Conservation (phyloP, 768 basidiomycete species). For the Boletus bicolor region DNA sequence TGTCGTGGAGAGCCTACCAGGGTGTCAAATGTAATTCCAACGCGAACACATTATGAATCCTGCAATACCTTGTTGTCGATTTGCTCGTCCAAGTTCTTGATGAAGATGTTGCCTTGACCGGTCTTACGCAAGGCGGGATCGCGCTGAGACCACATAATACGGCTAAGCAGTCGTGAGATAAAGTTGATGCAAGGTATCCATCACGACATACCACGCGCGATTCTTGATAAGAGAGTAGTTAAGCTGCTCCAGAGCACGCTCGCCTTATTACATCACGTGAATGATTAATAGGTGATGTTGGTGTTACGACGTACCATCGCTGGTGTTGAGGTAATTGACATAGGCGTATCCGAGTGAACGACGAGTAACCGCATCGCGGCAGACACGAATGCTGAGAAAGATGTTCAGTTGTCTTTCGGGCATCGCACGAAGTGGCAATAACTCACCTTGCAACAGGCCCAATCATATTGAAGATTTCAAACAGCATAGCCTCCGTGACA, state of each 20-base stretch:
- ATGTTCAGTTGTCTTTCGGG: neutral
- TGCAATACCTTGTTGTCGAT: slow-evolving; percentile 90
- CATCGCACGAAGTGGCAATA: neutral
- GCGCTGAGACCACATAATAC: slow-evolving; percentile 99
- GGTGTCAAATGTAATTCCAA: neutral
- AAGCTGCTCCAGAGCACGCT: slow-evolving; percentile 97
- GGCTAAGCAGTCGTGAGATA: slow-evolving; percentile 43
- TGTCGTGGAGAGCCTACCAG: slow-evolving; percentile 91
- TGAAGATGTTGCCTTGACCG: slow-evolving; percentile 99
- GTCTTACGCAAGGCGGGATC: slow-evolving; percentile 99
- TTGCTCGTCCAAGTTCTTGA: slow-evolving; percentile 96
- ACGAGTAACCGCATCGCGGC: slow-evolving; percentile 99
- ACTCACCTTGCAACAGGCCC: slow-evolving; percentile 94
- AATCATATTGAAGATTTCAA: slow-evolving; percentile 99
- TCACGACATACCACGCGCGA: slow-evolving; percentile 77
- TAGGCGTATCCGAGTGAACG: slow-evolving; percentile 99
- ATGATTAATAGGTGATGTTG: neutral
- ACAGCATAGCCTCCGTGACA: slow-evolving; percentile 99
- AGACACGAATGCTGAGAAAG: slow-evolving; percentile 85
- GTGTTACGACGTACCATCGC: slow-evolving; percentile 64
- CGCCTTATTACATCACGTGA: slow-evolving; percentile 49
- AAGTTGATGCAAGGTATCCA: neutral
- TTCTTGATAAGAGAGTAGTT: slow-evolving; percentile 99
- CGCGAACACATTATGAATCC: neutral
- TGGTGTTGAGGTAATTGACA: slow-evolving; percentile 96